Percentiles rank a stretch among this genome's conserved stretches.
Evolutionary conservation across 2,329 filamentous ascomycete genomes (phyloP).

Genomic region (Nemania sp.): DNA sequence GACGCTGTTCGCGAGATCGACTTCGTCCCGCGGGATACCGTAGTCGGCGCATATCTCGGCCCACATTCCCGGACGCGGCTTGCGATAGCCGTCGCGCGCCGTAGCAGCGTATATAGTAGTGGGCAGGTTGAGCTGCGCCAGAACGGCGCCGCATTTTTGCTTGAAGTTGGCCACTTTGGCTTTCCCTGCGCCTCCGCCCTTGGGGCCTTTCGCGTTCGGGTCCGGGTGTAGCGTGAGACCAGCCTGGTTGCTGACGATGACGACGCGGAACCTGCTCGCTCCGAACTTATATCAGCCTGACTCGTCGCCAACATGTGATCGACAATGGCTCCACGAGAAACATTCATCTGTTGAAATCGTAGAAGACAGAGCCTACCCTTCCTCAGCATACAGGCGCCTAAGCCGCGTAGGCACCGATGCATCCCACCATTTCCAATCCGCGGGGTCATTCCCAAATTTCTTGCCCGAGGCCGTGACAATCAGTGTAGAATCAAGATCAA

Average conservation of each 20-base stretch:
- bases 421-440: slow-evolving; percentile 97
- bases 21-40: slow-evolving; percentile 55
- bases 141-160: slow-evolving; percentile 70
- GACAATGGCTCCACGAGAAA: background rate
- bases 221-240: slow-evolving; percentile 76
- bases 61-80: slow-evolving; percentile 92
- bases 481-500: slow-evolving; percentile 84
- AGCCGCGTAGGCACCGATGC: slow-evolving; percentile 67
- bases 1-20: slow-evolving; percentile 74
- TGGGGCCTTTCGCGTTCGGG: slow-evolving; percentile 65
- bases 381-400: slow-evolving; percentile 64
- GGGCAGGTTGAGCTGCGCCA: slow-evolving; percentile 74
- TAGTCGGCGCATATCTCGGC: slow-evolving; percentile 61
- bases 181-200: slow-evolving; percentile 57
- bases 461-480: slow-evolving; percentile 81
- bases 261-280: slow-evolving; percentile 65
- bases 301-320: background rate
- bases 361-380: slow-evolving; percentile 60
- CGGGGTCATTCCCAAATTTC: slow-evolving; percentile 68
- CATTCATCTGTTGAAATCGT: too few relatives aligned
- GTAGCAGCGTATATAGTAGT: slow-evolving; percentile 86
- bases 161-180: slow-evolving; percentile 81
- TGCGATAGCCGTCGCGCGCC: slow-evolving; percentile 77
- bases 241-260: slow-evolving; percentile 87
- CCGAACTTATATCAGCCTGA: background rate